Conservation (phyloP, 257 asterid species). For the Lantana camara region DNA sequence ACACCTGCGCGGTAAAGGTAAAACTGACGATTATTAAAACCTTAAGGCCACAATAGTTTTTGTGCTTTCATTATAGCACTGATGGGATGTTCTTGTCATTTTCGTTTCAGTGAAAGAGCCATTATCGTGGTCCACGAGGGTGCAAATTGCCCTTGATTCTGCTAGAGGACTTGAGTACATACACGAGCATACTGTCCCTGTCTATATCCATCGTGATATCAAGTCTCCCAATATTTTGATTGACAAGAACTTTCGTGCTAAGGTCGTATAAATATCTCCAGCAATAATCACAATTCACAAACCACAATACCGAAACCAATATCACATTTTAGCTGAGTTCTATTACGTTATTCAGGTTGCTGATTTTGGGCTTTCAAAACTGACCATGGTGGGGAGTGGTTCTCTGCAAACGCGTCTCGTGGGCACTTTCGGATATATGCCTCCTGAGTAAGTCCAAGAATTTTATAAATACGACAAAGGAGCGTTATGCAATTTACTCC, state of each 20-base stretch:
- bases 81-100: not conserved
- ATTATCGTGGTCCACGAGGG: constrained; percentile 70
- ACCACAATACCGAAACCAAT: not conserved
- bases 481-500: no score
- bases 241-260: constrained; percentile 72
- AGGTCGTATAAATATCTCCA: constrained; percentile 40
- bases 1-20: constrained; percentile 78
- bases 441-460: constrained; percentile 64
- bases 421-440: constrained; percentile 92
- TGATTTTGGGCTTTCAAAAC: constrained; percentile 84
- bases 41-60: not conserved
- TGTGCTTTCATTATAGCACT: not conserved
- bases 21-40: constrained; percentile 8
- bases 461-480: no score
- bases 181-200: constrained; percentile 89
- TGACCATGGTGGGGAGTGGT: constrained; percentile 72
- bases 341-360: constrained; percentile 57
- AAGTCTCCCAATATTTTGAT: constrained; percentile 83
- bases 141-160: constrained; percentile 87
- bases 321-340: not conserved
- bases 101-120: constrained; percentile 46
- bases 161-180: constrained; percentile 97
- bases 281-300: not conserved
- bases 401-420: constrained; percentile 79
- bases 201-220: constrained; percentile 84